Evolutionary conservation across 2,329 filamentous ascomycete genomes (phyloP), one percentile per base, ranked within the genome.

Genomic region (Fusarium graminum): DNA sequence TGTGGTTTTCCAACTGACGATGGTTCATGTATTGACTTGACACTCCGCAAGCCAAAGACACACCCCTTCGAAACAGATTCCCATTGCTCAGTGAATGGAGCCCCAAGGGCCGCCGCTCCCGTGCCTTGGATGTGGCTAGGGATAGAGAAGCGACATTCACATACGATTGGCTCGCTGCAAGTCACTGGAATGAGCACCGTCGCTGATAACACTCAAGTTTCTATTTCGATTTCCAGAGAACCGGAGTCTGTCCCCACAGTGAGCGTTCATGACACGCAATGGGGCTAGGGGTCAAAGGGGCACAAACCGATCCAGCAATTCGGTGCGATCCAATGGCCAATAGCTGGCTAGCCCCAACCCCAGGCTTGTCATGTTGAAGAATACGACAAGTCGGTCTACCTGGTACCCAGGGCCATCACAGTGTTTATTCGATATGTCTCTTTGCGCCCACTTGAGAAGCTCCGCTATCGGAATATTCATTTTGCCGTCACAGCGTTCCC

Each of bases 211-310:
- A 67, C 60, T 64, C 66, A 72, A 61, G 59, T 60, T 67, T 71
- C 67, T 72, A 63, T 69, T 62, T 51, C 62, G 52, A 58, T 72
- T 75, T 69, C 75, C 75, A 76, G 74, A 75, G 65, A 72, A 69
- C 72, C 74, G 75, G 70, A 76, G 73, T 69, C 69, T 55, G 44
- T 57, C 70, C 73, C 73, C 74, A 74, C 74, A 63, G 36, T 46
- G 54, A 65, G 65, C 61, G 71, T 74, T 74, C 69, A 63, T 72
- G 65, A 68, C 61, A 65, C 66, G 51, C 63, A 66, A 68, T 63
- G 59, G 34, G 65, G 63, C 53, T 64, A 63, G 29, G 54, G 42
- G 60, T 16, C 25, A 50, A 41, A 16, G 26, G 44, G 64, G 66
- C 64, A 66, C 63, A 55, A 58, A 64, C 66, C 60, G 58, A 75